Evolutionary conservation across 2,329 filamentous ascomycete species (phyloP).

Genomic region (Fusarium sp.): DNA sequence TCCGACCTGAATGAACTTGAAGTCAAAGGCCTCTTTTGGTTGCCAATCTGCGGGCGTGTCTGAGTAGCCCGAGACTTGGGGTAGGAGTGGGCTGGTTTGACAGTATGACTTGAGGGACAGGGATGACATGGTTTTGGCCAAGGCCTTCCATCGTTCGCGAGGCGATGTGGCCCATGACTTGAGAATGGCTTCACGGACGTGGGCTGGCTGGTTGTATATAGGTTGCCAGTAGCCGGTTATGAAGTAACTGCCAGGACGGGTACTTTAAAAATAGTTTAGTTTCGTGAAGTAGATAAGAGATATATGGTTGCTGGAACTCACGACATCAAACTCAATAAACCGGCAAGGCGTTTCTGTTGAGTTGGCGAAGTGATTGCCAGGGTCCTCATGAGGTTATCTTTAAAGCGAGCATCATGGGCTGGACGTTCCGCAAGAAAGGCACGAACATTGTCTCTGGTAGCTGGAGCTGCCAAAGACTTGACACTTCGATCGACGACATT

Average conservation of each 20-base stretch:
- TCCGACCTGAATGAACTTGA: constrained; percentile 73
- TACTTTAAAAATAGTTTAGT: constrained; percentile 59
- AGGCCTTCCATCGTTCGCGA: constrained; percentile 66
- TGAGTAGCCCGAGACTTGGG: constrained; percentile 70
- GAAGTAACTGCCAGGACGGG: constrained; percentile 73
- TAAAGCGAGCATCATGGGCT: constrained; percentile 67
- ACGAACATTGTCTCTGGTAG: constrained; percentile 61
- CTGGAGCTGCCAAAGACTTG: constrained; percentile 56
- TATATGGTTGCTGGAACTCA: constrained; percentile 53
- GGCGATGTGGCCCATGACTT: constrained; percentile 73
- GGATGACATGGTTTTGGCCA: constrained; percentile 69
- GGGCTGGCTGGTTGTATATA: constrained; percentile 72
- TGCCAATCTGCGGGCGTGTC: constrained; percentile 67
- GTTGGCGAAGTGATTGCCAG: constrained; percentile 55
- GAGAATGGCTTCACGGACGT: constrained; percentile 73
- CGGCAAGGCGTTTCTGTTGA: constrained; percentile 56
- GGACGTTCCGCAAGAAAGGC: constrained; percentile 68
- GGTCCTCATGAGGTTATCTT: constrained; percentile 62
- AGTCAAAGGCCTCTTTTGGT: constrained; percentile 67
- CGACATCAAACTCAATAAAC: constrained; percentile 60
- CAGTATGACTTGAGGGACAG: constrained; percentile 70
- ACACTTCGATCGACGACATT: constrained; percentile 59
- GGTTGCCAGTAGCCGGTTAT: constrained; percentile 78
- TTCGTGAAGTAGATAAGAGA: not conserved
- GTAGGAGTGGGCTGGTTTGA: constrained; percentile 69